phyloP scores from a whole-genome alignment of 1,284 basidiomycete genomes.

The Fistulinella staudtii region DNA sequence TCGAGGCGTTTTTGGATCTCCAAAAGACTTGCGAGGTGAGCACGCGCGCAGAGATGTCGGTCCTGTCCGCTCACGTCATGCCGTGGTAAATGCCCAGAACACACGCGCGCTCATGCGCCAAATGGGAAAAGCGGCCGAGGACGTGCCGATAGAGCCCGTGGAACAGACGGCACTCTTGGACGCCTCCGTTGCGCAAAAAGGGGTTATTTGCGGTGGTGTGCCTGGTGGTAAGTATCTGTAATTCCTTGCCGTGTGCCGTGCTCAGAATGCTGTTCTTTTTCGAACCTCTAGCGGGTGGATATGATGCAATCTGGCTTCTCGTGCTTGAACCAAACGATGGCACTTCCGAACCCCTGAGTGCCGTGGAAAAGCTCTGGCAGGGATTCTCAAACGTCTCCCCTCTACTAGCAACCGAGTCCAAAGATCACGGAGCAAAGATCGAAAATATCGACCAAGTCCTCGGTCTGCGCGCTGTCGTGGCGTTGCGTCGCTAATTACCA shows the following conservation, averaged over 20 bases:
- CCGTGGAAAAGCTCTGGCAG: slow-evolving; percentile 74
- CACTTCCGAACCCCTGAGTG: slow-evolving; percentile 42
- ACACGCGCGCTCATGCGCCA: slow-evolving; percentile 82
- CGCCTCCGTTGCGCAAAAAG: slow-evolving; percentile 69
- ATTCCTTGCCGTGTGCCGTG: not conserved
- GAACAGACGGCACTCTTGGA: slow-evolving; percentile 90
- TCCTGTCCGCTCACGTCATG: not conserved
- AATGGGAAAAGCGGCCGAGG: slow-evolving; percentile 78
- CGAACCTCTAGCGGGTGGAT: slow-evolving; percentile 78
- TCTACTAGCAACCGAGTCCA: slow-evolving; percentile 72
- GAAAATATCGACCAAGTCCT: slow-evolving; percentile 59
- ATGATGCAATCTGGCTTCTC: slow-evolving; percentile 94
- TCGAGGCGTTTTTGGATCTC: slow-evolving; percentile 51
- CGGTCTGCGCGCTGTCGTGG: slow-evolving; percentile 54
- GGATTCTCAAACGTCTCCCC: slow-evolving; percentile 75
- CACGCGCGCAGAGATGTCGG: not conserved
- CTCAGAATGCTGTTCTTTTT: not conserved
- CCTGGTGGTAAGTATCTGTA: slow-evolving; percentile 71
- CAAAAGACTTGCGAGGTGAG: slow-evolving; percentile 56
- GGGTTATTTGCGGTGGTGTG: slow-evolving; percentile 92
- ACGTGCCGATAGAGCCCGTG: slow-evolving; percentile 77
- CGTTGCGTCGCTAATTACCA: slow-evolving; percentile 18
- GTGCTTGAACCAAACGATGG: slow-evolving; percentile 60
- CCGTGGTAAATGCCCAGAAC: slow-evolving; percentile 39
- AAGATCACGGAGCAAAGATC: slow-evolving; percentile 63